Evolutionary conservation across 202 grass and related monocot genomes (phyloP).

Genomic region (Cymbopogon flexuosus): DNA sequence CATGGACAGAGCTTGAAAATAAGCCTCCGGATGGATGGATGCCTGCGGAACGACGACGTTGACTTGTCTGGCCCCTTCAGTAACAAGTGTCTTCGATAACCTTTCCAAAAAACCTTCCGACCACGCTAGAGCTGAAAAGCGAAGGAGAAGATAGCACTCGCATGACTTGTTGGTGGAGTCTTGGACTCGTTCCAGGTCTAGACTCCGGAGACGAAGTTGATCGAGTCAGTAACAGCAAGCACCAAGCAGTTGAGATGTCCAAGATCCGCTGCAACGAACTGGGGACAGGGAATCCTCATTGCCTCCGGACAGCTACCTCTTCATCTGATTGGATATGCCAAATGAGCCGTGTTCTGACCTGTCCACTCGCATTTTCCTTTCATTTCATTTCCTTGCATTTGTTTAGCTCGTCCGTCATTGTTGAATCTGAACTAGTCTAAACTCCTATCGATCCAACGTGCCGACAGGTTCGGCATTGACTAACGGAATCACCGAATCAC

Average conservation of each 20-base stretch:
- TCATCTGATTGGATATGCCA: neutral
- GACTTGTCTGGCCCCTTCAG: neutral
- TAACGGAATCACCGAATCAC: neutral
- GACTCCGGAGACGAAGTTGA: neutral
- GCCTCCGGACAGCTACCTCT: neutral
- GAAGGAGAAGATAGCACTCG: neutral
- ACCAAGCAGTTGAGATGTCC: neutral
- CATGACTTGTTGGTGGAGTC: neutral
- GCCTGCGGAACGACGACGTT: neutral
- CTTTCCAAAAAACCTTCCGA: neutral
- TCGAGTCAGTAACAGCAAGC: neutral
- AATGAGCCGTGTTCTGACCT: neutral
- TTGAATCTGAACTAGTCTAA: constrained; percentile 34
- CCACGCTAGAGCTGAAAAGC: neutral
- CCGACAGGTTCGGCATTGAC: constrained; percentile 35
- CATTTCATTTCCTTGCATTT: neutral
- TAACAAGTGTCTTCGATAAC: neutral
- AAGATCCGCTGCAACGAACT: neutral
- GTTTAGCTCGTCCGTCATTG: constrained; percentile 15
- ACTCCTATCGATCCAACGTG: neutral
- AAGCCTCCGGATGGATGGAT: neutral
- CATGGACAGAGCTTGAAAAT: constrained; percentile 1
- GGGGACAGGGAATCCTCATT: too few relatives aligned
- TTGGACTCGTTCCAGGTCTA: constrained; percentile 26
- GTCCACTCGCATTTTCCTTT: neutral